Conservation (phyloP, 163 green algal genomes). For the Chlamydomonas reinhardtii region DNA sequence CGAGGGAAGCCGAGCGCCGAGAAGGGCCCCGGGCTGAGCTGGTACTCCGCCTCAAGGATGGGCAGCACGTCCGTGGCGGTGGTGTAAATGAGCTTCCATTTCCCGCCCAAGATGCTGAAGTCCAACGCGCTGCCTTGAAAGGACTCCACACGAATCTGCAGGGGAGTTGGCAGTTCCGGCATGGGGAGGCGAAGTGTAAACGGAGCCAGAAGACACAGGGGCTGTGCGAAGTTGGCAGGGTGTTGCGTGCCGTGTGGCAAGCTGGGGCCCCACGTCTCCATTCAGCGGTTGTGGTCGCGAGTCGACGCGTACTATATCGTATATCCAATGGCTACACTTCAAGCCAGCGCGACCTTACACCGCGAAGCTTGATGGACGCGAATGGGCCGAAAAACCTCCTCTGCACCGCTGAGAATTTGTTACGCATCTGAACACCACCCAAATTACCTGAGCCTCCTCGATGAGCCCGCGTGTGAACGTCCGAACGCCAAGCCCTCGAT, state of each 20-base stretch:
- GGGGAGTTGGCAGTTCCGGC: neutral
- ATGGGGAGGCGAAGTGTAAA: too few species aligned
- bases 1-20: conserved; percentile 15
- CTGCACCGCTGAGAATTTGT: too few species aligned
- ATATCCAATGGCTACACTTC: too few species aligned
- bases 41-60: conserved; percentile 52
- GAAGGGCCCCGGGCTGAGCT: conserved; percentile 10
- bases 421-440: neutral
- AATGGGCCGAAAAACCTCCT: too few species aligned
- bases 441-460: conserved; percentile 53
- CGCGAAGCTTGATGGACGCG: too few species aligned
- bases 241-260: too few species aligned
- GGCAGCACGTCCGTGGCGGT: conserved; percentile 67
- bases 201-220: too few species aligned
- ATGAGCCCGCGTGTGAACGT: conserved; percentile 47
- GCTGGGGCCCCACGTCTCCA: too few species aligned
- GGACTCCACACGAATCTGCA: conserved; percentile 76
- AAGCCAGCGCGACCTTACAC: too few species aligned
- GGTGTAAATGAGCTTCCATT: conserved; percentile 86
- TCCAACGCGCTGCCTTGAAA: conserved; percentile 65
- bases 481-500: conserved; percentile 20
- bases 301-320: too few species aligned
- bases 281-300: too few species aligned
- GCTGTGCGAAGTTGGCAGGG: too few species aligned
- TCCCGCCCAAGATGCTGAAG: conserved; percentile 75